Evolutionary conservation across 2,329 filamentous ascomycete genomes (phyloP).

Genomic region (Trichophyton simii): DNA sequence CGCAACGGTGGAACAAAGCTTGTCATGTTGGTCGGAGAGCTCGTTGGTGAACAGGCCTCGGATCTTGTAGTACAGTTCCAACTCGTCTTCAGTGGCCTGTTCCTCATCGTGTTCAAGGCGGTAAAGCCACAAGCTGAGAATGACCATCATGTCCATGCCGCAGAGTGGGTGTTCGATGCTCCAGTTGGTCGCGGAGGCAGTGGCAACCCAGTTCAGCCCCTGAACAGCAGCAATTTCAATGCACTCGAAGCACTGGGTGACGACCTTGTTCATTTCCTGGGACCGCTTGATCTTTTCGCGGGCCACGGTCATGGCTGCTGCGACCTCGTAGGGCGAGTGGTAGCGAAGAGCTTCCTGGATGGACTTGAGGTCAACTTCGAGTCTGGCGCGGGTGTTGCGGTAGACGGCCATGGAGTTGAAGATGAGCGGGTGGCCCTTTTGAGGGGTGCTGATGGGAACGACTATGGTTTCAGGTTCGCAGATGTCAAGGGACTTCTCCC

Average conservation of each 20-base stretch:
- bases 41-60: slow-evolving; percentile 79
- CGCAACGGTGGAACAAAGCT: slow-evolving; percentile 89
- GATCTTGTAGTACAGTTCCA: slow-evolving; percentile 51
- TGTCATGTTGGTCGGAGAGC: slow-evolving; percentile 67
- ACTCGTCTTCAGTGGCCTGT: slow-evolving; percentile 35
- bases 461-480: slow-evolving; percentile 84
- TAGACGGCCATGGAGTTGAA: slow-evolving; percentile 98
- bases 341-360: slow-evolving; percentile 95
- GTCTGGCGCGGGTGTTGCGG: slow-evolving; percentile 78
- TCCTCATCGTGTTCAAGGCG: slow-evolving; percentile 98
- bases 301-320: slow-evolving; percentile 88
- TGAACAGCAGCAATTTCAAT: slow-evolving; percentile 91
- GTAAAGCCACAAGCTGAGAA: slow-evolving; percentile 95
- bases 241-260: slow-evolving; percentile 94
- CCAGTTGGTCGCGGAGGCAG: slow-evolving; percentile 96
- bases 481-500: slow-evolving; percentile 89
- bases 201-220: slow-evolving; percentile 95
- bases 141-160: slow-evolving; percentile 93
- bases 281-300: slow-evolving; percentile 90
- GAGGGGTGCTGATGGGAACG: slow-evolving; percentile 81
- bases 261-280: slow-evolving; percentile 95
- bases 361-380: slow-evolving; percentile 89
- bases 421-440: slow-evolving; percentile 89
- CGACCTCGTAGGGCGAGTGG: slow-evolving; percentile 94
- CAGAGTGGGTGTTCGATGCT: slow-evolving; percentile 96